phyloP scores from a whole-genome alignment of 225 moss, liverwort and hornwort species.

The Pseudisothecium myosuroides region DNA sequence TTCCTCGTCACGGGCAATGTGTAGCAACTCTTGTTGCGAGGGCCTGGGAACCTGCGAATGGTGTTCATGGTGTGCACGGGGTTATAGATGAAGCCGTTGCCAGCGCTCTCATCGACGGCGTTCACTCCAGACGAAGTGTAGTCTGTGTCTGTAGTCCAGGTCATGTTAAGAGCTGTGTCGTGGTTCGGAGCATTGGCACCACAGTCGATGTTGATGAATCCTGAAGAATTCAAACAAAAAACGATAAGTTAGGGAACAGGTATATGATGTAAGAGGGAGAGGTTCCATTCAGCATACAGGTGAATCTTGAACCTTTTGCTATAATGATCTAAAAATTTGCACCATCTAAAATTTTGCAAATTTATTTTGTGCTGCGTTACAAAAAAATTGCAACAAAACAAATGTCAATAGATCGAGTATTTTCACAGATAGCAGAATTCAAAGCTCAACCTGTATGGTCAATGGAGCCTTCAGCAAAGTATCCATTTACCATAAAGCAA shows the following conservation, averaged over 20 bases:
- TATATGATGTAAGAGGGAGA: background rate
- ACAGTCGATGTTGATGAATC: constrained; percentile 40
- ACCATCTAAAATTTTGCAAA: background rate
- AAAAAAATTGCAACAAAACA: background rate
- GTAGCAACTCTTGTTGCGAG: constrained; percentile 38
- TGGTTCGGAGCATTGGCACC: constrained; percentile 13
- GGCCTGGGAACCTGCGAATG: constrained; percentile 22
- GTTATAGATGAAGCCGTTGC: constrained; percentile 18
- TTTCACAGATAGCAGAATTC: background rate
- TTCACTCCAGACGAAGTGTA: constrained; percentile 17
- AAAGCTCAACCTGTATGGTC: background rate
- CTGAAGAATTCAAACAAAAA: background rate
- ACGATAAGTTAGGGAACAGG: too few species aligned
- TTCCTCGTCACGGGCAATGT: constrained; percentile 20
- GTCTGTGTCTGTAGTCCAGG: constrained; percentile 14
- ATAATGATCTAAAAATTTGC: background rate
- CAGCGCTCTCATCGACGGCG: constrained; percentile 2
- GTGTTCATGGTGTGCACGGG: constrained; percentile 27
- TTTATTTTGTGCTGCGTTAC: background rate
- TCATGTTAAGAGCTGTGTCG: constrained; percentile 27
- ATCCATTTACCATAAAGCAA: background rate
- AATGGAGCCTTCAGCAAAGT: background rate
- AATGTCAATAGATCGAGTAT: background rate
- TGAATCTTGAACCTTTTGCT: background rate
- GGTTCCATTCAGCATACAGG: background rate